Conservation (phyloP, 371 early-diverging fungal genomes). For the Mortierella sp. region DNA sequence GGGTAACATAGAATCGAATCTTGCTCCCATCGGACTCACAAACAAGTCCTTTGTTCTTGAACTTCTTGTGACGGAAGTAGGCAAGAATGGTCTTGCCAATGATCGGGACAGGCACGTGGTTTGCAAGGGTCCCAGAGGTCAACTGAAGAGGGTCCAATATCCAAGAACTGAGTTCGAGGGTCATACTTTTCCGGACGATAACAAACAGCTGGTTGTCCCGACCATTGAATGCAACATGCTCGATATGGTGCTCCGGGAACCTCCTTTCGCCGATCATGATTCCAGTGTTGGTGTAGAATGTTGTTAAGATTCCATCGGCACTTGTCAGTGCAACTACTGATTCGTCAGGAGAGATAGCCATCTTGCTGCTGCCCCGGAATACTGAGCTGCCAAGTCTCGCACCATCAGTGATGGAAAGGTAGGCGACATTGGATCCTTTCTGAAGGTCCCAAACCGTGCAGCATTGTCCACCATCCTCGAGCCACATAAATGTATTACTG, state of each 20-base stretch:
- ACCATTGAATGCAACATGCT: constrained; percentile 17
- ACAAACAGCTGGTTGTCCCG: constrained; percentile 27
- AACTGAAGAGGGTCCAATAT: constrained; percentile 43
- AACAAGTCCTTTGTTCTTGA: constrained; percentile 17
- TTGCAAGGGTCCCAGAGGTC: constrained; percentile 19
- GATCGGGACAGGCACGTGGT: constrained; percentile 31
- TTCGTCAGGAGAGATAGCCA: constrained; percentile 45
- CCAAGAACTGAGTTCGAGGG: constrained; percentile 19
- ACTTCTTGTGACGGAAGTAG: constrained; percentile 19
- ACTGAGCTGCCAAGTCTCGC: constrained; percentile 24
- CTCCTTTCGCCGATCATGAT: constrained; percentile 34
- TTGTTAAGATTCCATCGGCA: constrained; percentile 39
- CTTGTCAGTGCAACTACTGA: constrained; percentile 47
- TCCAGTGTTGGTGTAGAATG: constrained; percentile 37
- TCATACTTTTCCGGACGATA: constrained; percentile 20
- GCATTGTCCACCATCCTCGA: constrained; percentile 38
- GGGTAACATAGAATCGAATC: constrained; percentile 26
- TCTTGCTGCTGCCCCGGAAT: constrained; percentile 43
- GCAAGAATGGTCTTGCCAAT: constrained; percentile 21
- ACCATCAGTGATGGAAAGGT: constrained; percentile 34
- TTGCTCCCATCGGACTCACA: constrained; percentile 21
- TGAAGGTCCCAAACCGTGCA: constrained; percentile 39
- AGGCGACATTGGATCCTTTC: constrained; percentile 39
- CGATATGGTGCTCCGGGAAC: constrained; percentile 39
- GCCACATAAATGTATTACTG: constrained; percentile 49